Evolutionary conservation across 352 stramenopile species (phyloP).

Genomic region (Blastocystis sp.): DNA sequence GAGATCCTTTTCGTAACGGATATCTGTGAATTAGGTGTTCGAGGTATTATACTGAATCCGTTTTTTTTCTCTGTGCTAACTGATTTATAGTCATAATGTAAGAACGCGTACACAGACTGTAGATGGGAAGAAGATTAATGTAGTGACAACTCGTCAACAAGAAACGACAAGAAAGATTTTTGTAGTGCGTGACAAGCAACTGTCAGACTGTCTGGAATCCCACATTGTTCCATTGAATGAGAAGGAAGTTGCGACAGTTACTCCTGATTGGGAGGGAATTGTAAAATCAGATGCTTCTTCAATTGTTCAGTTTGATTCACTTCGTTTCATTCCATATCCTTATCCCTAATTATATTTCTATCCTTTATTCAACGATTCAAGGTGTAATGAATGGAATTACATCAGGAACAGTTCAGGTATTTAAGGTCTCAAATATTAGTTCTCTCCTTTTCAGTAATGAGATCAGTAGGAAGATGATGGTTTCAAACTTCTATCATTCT

Average conservation of each 20-base stretch:
- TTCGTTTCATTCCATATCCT: conserved; percentile 53
- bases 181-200: background rate
- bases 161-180: background rate
- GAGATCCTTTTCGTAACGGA: conserved; percentile 6
- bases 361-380: conserved; percentile 9
- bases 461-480: conserved; percentile 46
- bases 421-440: background rate
- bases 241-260: background rate
- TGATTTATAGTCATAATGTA: conserved; percentile 2
- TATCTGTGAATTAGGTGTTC: conserved; percentile 21
- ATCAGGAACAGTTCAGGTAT: background rate
- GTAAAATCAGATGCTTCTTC: background rate
- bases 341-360: background rate
- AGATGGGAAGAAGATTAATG: background rate
- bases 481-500: background rate
- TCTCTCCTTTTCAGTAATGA: background rate
- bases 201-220: background rate
- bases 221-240: background rate
- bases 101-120: background rate
- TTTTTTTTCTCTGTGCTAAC: background rate
- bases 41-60: conserved; percentile 43
- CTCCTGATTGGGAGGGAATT: background rate
- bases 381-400: background rate
- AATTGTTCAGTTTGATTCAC: background rate
- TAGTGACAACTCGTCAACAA: background rate